Conservation (phyloP, 345 rosid species). For the Tarenaya hassleriana region DNA sequence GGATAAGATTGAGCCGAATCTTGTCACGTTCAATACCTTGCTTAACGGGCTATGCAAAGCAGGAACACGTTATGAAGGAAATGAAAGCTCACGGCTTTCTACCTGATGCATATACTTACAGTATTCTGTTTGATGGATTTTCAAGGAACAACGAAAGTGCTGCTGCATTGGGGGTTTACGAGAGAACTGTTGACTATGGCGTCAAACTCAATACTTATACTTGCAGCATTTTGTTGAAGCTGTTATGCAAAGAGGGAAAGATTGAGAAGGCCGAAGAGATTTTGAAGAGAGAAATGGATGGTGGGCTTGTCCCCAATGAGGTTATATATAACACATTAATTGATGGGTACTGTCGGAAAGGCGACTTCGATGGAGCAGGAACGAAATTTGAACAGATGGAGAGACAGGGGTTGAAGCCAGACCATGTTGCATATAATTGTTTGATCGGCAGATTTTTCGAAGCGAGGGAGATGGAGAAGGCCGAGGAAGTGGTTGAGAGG, state of each 20-base stretch:
- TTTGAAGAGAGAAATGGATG: constrained; percentile 37
- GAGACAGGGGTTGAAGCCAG: constrained; percentile 46
- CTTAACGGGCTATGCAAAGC: constrained; percentile 55
- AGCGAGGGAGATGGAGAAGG: constrained; percentile 50
- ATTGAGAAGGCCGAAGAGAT: constrained; percentile 58
- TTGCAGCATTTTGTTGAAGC: constrained; percentile 51
- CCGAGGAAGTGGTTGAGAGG: constrained; percentile 50
- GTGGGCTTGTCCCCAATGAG: constrained; percentile 45
- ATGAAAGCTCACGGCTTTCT: constrained; percentile 58
- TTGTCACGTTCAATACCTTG: constrained; percentile 65
- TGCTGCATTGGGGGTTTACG: constrained; percentile 44
- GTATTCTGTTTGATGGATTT: constrained; percentile 52
- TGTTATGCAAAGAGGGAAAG: constrained; percentile 54
- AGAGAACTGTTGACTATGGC: constrained; percentile 35
- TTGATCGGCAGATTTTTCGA: constrained; percentile 54
- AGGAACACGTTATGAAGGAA: constrained; percentile 43
- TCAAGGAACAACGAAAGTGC: constrained; percentile 34
- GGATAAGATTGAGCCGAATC: constrained; percentile 43
- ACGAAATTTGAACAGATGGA: constrained; percentile 50
- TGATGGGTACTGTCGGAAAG: constrained; percentile 54
- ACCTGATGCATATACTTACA: constrained; percentile 56
- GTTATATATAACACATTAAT: constrained; percentile 56
- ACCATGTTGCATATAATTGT: constrained; percentile 50
- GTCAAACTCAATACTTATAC: constrained; percentile 46
- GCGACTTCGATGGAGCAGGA: constrained; percentile 45